Evolutionary conservation across 2,329 filamentous ascomycete species (phyloP).

Genomic region (Colletotrichum cereale): DNA sequence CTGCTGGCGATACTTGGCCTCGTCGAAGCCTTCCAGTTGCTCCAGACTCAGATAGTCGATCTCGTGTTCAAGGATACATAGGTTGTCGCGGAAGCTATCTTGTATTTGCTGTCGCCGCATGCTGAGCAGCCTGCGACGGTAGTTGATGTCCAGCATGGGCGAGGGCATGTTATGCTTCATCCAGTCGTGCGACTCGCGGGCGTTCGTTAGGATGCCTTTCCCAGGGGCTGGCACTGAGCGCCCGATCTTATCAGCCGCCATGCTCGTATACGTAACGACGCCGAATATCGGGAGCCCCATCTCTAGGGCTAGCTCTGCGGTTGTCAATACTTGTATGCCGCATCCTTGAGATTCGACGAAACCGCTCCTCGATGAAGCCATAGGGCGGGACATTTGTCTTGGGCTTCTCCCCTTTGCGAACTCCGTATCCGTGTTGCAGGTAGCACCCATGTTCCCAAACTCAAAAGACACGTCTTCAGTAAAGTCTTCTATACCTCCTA

Average conservation of each 20-base stretch:
- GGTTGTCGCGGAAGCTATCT: conserved; percentile 30
- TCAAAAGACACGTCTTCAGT: conserved; percentile 46
- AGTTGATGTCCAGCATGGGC: conserved; percentile 95
- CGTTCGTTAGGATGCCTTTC: conserved; percentile 50
- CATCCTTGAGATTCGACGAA: conserved; percentile 54
- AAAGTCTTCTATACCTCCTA: conserved; percentile 52
- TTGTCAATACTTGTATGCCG: conserved; percentile 52
- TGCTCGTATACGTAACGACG: conserved; percentile 50
- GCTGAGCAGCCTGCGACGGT: conserved; percentile 93
- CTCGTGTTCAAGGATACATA: conserved; percentile 30
- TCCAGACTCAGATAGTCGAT: not conserved
- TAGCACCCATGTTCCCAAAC: conserved; percentile 54
- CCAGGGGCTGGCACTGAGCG: conserved; percentile 55
- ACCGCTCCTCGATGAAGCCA: conserved; percentile 48
- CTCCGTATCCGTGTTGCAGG: conserved; percentile 48
- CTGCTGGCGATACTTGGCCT: conserved; percentile 22
- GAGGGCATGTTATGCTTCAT: conserved; percentile 80
- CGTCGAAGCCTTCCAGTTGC: conserved; percentile 11
- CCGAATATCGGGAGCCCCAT: conserved; percentile 51
- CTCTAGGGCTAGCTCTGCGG: conserved; percentile 50
- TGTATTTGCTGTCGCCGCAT: conserved; percentile 93
- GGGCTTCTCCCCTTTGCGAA: conserved; percentile 46
- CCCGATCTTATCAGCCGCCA: conserved; percentile 50
- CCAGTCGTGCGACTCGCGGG: conserved; percentile 75
- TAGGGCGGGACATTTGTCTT: conserved; percentile 51